Evolutionary conservation across 805 yeast genomes (phyloP), one percentile per base, ranked within the genome.

Genomic region (Wickerhamomyces chambardii): DNA sequence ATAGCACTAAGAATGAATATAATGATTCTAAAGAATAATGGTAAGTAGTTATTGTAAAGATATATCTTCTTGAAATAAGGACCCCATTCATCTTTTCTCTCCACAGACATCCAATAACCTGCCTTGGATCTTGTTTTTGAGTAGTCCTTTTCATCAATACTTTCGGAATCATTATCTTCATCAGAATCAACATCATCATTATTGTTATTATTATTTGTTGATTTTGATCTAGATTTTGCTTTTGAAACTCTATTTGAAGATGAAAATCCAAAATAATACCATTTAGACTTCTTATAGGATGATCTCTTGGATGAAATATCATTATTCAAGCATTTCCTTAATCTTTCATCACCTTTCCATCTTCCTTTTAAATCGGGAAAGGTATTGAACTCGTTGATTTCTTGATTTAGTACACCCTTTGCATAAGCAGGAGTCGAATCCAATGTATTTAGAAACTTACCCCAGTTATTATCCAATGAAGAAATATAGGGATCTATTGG

Each of bases 1-100:
- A 78, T 59, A 1, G 73, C 58, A 11, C 85, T 75, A 30, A 86
- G 66, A 12, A 75, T 45, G 27, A 78, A 63, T 21, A 76, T 75
- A 28, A 73, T 58, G 3, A 77, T 51, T 42, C 98, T 64, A 42
- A 90, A 70, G 17, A 81, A 68, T 33, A 90, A 63, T 2, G 97
- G 96, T 11, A 87, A 68, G 45, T 84, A 79, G 15, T 95, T 89
- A 53, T 84, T 86, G 42, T 75, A 74, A 36, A 84, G 68, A 24
- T 89, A 59, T 19, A 81, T 59, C 31, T 77, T 65, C 36, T 63
- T 63, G 10, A 87, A 46, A 24, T 70, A 65, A 3, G 92, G 84
- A 36, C 70, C 62, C 75, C 85, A 70, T 43, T 73, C 75, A 37
- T 71, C 72, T 40, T 78, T 65, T 39, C 70, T 80, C 50, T 65